These are phyloP conservation scores for Omphalotus olearius DNA, from an alignment of 1,284 basidiomycete species.

Conservation along the genomic window DNA sequence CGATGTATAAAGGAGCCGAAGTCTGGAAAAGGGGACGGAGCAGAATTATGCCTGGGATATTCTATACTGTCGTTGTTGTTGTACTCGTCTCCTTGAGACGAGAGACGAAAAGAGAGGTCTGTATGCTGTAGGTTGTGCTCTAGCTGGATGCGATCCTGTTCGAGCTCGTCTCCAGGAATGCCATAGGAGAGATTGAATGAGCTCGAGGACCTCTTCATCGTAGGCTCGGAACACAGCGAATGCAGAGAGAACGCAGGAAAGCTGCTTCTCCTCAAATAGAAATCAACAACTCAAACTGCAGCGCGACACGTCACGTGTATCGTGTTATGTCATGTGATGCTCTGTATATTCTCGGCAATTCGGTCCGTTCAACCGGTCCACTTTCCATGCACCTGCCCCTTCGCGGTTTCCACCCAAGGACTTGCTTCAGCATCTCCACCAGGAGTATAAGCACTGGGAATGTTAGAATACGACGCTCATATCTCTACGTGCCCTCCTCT, in stretches of 20 bases:
- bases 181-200: slow-evolving; percentile 20
- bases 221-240: not conserved
- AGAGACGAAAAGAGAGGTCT: slow-evolving; percentile 64
- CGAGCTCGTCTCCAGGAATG: slow-evolving; percentile 67
- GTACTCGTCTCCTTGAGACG: slow-evolving; percentile 36
- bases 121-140: slow-evolving; percentile 71
- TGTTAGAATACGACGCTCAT: slow-evolving; percentile 46
- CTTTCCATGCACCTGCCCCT: not conserved
- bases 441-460: not conserved
- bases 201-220: slow-evolving; percentile 21
- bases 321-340: slow-evolving; percentile 8
- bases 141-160: slow-evolving; percentile 66
- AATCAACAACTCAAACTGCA: slow-evolving; percentile 11
- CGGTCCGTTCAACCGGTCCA: not conserved
- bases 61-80: slow-evolving; percentile 50
- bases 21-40: slow-evolving; percentile 45
- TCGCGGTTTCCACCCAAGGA: not conserved
- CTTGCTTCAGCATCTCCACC: not conserved
- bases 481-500: slow-evolving; percentile 74
- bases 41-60: slow-evolving; percentile 62
- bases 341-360: not conserved
- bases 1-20: slow-evolving; percentile 59
- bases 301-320: slow-evolving; percentile 13
- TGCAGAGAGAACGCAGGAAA: slow-evolving; percentile 1
- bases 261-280: slow-evolving; percentile 1